Evolutionary conservation across 2,329 filamentous ascomycete species (phyloP), one percentile per base, ranked within the genome.

Genomic region (Coniochaeta sp.): DNA sequence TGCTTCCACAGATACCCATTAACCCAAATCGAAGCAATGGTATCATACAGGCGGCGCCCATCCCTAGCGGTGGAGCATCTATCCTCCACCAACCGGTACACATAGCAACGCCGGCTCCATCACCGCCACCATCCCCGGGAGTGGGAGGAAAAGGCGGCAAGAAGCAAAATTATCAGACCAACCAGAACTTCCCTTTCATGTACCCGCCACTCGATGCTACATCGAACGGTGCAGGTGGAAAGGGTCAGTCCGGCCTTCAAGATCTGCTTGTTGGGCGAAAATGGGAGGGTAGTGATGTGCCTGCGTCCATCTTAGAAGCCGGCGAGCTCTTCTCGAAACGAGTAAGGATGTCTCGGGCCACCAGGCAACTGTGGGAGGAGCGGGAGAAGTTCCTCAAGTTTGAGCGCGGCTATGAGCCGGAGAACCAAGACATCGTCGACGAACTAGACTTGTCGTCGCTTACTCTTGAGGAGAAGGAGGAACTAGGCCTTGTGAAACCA

Each of bases 111-210:
- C 95, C 95, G 0, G 93, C 93, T 0, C 95, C 95, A 1, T 99
- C 95, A 0, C 95, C 95, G 26, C 95, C 95, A 0, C 95, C 95
- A 1, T 97, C 93, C 1, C 95, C 95, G 0, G 82, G 79, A 10
- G 88, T 89, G 36, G 93, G 92, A 28, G 92, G 92, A 0, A 99
- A 98, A 73, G 91, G 90, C 58, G 93, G 89, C 0, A 99, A 99
- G 79, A 99, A 99, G 71, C 95, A 99, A 70, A 99, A 98, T 67
- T 99, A 99, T 69, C 95, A 99, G 73, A 99, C 95, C 0, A 99
- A 99, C 70, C 95, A 99, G 68, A 95, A 97, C 70, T 98, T 99
- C 65, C 95, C 95, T 0, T 98, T 99, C 70, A 87, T 99, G 77
- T 99, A 99, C 67, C 95, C 95, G 1, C 95, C 95, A 1, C 78